Evolutionary conservation across 192 early-diverging fungal species (phyloP), one percentile per base, ranked within the genome.

Genomic region (Umbelopsis sp.): DNA sequence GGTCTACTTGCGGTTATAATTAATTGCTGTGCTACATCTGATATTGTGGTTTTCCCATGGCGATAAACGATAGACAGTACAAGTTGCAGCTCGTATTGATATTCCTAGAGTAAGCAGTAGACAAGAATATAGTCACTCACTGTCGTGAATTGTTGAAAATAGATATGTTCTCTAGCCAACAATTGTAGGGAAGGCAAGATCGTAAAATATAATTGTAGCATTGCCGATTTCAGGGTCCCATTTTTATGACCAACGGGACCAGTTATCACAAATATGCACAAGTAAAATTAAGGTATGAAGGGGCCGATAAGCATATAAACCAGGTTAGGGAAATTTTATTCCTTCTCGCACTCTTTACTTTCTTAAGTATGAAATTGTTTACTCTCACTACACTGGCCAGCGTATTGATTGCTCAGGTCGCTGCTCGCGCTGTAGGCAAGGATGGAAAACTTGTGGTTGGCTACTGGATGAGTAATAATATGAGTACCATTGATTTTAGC

Each of bases 371-470:
- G 56, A 62, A 62, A 36, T 62, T 62, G 26, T 20, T 62, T 0
- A 34, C 56, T 20, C 26, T 62, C 26, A 34, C 56, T n/a, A 31
- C 56, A 14, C 31, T 62, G 16, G 56, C 56, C 26, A 16, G 29
- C 2, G 4, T 34, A 2, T 17, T 62, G 4, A 34, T 62, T 36
- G 26, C 56, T 11, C 56, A 62, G 26, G 56, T 4, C 3, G 26
- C 56, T 62, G 52, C 70, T 25, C 49, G 70, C 22, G 34, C 53
- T 21, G 70, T 71, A 7, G 70, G 70, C 52, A 56, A 32, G 2
- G 51, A 71, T 29, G 70, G 70, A 52, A 71, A 71, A 26, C 21
- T 71, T 10, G 52, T 71, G 7, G 52, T 71, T 29, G 70, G 34
- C 9, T 71, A 71, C 53, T 71, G 38, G 51, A 71, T 52, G 11